phyloP scores from a whole-genome alignment of 352 stramenopile species.

The Phytopythium kandeliae region DNA sequence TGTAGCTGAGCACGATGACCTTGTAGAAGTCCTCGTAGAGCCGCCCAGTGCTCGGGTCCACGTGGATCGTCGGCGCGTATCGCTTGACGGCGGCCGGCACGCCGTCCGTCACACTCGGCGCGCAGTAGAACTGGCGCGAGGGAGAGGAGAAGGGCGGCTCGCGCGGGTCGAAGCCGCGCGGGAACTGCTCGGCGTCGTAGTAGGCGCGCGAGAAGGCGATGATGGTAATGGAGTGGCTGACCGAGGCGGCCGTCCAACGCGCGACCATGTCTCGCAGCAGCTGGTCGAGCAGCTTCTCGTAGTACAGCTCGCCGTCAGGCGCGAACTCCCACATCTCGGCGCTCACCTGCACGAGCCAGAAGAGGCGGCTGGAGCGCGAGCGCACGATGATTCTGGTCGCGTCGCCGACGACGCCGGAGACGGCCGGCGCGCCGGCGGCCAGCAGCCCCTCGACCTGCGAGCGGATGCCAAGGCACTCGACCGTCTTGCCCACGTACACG shows the following conservation, averaged over 20 bases:
- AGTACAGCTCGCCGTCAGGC: constrained; percentile 84
- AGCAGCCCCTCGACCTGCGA: constrained; percentile 90
- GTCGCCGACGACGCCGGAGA: constrained; percentile 92
- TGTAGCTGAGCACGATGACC: constrained; percentile 83
- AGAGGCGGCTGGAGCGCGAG: constrained; percentile 92
- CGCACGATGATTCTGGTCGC: constrained; percentile 96
- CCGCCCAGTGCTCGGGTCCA: constrained; percentile 38
- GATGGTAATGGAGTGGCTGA: constrained; percentile 90
- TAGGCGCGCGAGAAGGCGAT: constrained; percentile 90
- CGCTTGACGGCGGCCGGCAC: constrained; percentile 1
- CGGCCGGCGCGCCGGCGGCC: constrained; percentile 50
- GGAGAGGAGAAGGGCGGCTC: constrained; percentile 38
- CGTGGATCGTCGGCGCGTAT: constrained; percentile 56
- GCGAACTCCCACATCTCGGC: constrained; percentile 93
- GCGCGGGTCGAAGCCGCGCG: constrained; percentile 39
- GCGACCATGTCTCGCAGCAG: constrained; percentile 70
- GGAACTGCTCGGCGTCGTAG: constrained; percentile 75
- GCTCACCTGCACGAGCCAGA: constrained; percentile 98
- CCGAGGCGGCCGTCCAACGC: constrained; percentile 82
- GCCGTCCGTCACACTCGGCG: neutral
- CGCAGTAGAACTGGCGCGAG: constrained; percentile 27
- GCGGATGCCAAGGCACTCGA: constrained; percentile 72
- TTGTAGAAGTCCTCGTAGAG: constrained; percentile 86
- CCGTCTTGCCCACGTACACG: constrained; percentile 69
- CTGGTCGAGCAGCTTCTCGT: constrained; percentile 85